These are phyloP conservation scores for Aspergillus ochraceus DNA, from an alignment of 2,329 filamentous ascomycete species.

Conservation along the genomic window DNA sequence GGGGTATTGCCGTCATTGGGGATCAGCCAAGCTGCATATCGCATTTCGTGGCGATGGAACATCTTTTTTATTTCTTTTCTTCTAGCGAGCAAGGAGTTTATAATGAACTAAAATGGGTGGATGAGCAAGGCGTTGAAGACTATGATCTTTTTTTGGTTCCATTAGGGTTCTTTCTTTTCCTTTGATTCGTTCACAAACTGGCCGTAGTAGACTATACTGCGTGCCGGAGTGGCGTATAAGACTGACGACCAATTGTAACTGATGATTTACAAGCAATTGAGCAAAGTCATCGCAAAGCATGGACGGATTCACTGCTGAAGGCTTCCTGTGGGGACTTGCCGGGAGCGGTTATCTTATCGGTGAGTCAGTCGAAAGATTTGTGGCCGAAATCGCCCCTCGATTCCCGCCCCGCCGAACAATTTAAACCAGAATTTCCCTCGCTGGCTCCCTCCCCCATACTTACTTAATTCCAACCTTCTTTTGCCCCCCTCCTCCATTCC, in stretches of 20 bases:
- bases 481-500: conserved; percentile 6
- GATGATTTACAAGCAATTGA: no score
- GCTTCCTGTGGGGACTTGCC: not conserved
- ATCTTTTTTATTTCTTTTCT: not conserved
- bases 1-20: no score
- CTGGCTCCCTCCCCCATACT: conserved; percentile 22
- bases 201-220: no score
- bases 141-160: not conserved
- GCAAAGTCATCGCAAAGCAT: no score
- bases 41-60: not conserved
- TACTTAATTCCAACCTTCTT: conserved; percentile 21
- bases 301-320: no score
- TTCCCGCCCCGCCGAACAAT: conserved; percentile 22
- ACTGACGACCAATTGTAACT: no score
- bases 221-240: no score
- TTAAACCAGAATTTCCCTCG: conserved; percentile 4
- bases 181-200: no score
- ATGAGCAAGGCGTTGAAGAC: conserved; percentile 1
- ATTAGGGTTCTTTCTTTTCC: not conserved
- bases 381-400: conserved; percentile 30
- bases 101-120: conserved; percentile 4
- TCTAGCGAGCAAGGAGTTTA: conserved; percentile 8
- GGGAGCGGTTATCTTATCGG: conserved; percentile 29
- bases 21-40: not conserved
- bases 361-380: conserved; percentile 26